These are phyloP conservation scores for Asterophora parasitica DNA, from an alignment of 768 basidiomycete species.

Conservation along the genomic window DNA sequence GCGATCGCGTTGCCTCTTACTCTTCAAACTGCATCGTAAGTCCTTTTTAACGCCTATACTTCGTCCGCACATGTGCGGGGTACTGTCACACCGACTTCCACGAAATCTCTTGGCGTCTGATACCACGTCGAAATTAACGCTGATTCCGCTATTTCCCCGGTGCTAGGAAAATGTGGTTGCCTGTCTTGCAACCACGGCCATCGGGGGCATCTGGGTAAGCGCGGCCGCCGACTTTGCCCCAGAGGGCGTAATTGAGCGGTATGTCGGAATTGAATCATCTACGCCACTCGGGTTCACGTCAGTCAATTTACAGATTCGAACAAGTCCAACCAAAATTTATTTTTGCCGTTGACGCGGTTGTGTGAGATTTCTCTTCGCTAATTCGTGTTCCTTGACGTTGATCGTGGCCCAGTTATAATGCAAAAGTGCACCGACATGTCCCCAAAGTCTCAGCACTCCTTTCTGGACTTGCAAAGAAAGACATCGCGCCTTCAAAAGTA, in stretches of 20 bases:
- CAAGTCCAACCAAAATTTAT: conserved; percentile 74
- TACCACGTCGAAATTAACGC: background rate
- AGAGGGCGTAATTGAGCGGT: conserved; percentile 72
- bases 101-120: conserved; percentile 12
- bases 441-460: conserved; percentile 60
- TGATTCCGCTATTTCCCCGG: conserved; percentile 2
- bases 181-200: conserved; percentile 62
- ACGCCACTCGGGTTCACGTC: conserved; percentile 2
- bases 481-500: conserved; percentile 38
- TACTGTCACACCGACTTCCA: background rate
- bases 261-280: conserved; percentile 14
- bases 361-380: conserved; percentile 36
- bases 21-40: conserved; percentile 75
- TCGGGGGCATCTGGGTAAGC: conserved; percentile 81
- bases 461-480: conserved; percentile 39
- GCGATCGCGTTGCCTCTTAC: conserved; percentile 74
- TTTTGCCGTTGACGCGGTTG: conserved; percentile 69
- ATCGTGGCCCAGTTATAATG: conserved; percentile 54
- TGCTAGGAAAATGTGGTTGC: conserved; percentile 62
- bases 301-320: conserved; percentile 45
- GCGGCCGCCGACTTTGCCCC: conserved; percentile 83
- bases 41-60: conserved; percentile 11
- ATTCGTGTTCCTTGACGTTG: conserved; percentile 10
- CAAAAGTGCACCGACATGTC: conserved; percentile 61
- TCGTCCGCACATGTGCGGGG: background rate